Conservation (phyloP, 768 basidiomycete genomes). For the Ramaria sp. region DNA sequence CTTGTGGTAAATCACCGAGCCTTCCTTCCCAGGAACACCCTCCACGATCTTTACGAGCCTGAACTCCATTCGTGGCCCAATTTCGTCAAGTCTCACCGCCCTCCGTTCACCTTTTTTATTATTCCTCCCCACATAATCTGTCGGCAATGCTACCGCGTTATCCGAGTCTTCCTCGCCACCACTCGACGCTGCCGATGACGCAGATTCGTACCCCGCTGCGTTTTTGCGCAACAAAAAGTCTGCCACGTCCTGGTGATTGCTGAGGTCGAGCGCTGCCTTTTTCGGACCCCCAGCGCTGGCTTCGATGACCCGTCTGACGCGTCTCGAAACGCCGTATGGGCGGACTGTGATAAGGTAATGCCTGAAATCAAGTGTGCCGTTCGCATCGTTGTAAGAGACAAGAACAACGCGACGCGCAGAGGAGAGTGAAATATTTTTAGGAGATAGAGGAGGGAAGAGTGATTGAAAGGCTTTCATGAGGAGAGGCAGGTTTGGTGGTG, state of each 20-base stretch:
- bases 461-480: slow-evolving; percentile 95
- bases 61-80: slow-evolving; percentile 93
- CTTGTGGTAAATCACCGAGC: slow-evolving; percentile 88
- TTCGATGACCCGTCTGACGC: slow-evolving; percentile 80
- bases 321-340: slow-evolving; percentile 86
- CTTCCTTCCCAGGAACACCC: slow-evolving; percentile 88
- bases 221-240: slow-evolving; percentile 81
- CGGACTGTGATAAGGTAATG: slow-evolving; percentile 95
- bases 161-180: slow-evolving; percentile 76
- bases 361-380: slow-evolving; percentile 80
- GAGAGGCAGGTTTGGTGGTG: slow-evolving; percentile 77
- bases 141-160: slow-evolving; percentile 74
- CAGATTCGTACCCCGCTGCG: slow-evolving; percentile 65
- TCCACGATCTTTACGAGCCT: slow-evolving; percentile 89
- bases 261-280: slow-evolving; percentile 52
- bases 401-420: slow-evolving; percentile 92
- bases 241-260: slow-evolving; percentile 87
- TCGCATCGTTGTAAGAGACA: slow-evolving; percentile 79
- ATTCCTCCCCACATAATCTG: slow-evolving; percentile 90
- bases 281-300: slow-evolving; percentile 29
- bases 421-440: slow-evolving; percentile 66
- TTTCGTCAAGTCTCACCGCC: slow-evolving; percentile 86
- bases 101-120: slow-evolving; percentile 87
- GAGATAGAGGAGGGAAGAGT: slow-evolving; percentile 87
- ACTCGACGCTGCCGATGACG: slow-evolving; percentile 72